Base-by-base conservation (phyloP, 768 basidiomycete species). In the Russula compacta region DNA sequence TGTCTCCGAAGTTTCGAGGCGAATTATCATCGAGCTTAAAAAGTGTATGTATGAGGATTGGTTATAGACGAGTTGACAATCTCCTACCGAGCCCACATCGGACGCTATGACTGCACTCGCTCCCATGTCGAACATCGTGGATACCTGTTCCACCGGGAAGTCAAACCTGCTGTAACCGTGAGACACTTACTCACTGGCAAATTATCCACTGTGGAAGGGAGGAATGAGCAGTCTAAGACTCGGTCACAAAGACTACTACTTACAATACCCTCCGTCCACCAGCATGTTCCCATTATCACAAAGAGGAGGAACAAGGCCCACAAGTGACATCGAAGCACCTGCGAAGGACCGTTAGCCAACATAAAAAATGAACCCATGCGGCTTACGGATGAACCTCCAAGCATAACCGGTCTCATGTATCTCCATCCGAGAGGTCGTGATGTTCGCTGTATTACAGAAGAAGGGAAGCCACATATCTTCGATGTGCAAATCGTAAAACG, bases 381-480 rank as follows among this genome's bases (percentile, higher is more conserved):
- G 69, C 79, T 67, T 70, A 90, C 92, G 88, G 57, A 92, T 90
- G 70, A 84, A 92, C 67, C 93, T 80, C 95, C 95, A 99, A 12
- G 97, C 95, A 75, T 98, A 98, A n/a, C 97, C 97, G 12, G 92
- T 91, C 67, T 95, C 89, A 68, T 99, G 97, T 46, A 98, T 86
- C 69, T 98, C 94, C 93, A 98, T 98, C 9, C 86, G 81, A 9
- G 93, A 97, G 48, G 90, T 92, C 55, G 87, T 93, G 71, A 99
- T 97, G 68, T 98, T 98, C 19, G 97, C 95, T 2, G 95, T 92
- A 68, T 98, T 98, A 74, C 94, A 97, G 74, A 95, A 98, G 76
- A 84, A 98, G 4, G 95, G 97, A 6, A 99, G 78, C 97, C 95
- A 98, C 90, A 97, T 95, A 73, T 97, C 95, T 73, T 93, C 89